Percentiles rank a stretch among this genome's conserved stretches.
phyloP scores from a whole-genome alignment of 768 basidiomycete genomes.

The Psilocybe azurescens region DNA sequence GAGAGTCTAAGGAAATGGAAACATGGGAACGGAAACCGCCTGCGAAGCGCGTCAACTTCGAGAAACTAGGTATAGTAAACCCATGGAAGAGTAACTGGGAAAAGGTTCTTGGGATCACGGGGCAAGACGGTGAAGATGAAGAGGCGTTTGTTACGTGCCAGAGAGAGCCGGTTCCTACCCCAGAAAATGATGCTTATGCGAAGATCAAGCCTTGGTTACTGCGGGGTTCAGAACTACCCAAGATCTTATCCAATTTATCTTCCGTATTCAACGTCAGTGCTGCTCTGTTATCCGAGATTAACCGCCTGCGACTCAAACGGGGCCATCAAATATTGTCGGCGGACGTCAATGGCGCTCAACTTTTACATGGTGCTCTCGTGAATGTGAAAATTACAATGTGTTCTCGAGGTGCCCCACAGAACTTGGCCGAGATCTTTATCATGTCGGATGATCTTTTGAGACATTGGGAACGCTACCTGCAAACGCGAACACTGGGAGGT shows the following conservation, averaged over 20 bases:
- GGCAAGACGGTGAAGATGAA: constrained; percentile 24
- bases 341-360: constrained; percentile 39
- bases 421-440: constrained; percentile 75
- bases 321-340: constrained; percentile 43
- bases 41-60: constrained; percentile 82
- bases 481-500: constrained; percentile 20
- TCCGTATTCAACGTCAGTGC: constrained; percentile 45
- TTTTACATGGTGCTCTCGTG: constrained; percentile 69
- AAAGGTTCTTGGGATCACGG: constrained; percentile 59
- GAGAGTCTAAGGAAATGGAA: constrained; percentile 57
- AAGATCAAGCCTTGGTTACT: constrained; percentile 68
- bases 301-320: constrained; percentile 63
- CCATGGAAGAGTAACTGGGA: constrained; percentile 85
- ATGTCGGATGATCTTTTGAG: constrained; percentile 59
- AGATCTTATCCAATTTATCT: constrained; percentile 48
- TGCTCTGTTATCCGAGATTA: constrained; percentile 58
- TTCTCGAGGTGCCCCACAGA: constrained; percentile 73
- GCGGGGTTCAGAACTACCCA: constrained; percentile 54
- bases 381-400: constrained; percentile 66
- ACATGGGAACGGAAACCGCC: constrained; percentile 85
- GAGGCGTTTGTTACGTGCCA: constrained; percentile 61
- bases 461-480: constrained; percentile 47
- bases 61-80: constrained; percentile 63
- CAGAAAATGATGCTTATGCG: constrained; percentile 16
- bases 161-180: constrained; percentile 43